Base-by-base conservation (phyloP, 768 basidiomycete genomes). In the Boletus pseudo-olivaceus region DNA sequence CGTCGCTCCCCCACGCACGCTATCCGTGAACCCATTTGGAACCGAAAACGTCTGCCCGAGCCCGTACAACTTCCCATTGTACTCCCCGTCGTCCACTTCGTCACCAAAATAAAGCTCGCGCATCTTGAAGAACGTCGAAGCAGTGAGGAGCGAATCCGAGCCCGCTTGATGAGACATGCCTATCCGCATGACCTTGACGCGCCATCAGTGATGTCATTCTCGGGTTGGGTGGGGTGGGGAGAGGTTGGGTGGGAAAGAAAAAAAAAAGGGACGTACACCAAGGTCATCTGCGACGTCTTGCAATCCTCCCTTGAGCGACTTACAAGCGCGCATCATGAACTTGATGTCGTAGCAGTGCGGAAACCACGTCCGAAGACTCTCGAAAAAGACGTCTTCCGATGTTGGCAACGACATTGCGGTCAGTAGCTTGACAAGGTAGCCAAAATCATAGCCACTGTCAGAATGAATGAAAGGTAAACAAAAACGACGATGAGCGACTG, bases 281-380 rank as follows among this genome's bases (percentile, higher is more conserved):
- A 98, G 85, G 64, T 95, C 93, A 63, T 98, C 94, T 39, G 96
- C 95, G 29, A 98, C 89, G 58, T 98, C 93, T 70, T 98, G 95
- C 49, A 99, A 73, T 8, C 95, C 95, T 66, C 94, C 91, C 59
- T 90, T 79, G 50, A 88, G 79, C 37, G 77, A 80, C 71, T 94
- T 94, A 54, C 84, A 88, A 57, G 81, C 83, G 62, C 92, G 85
- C 85, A 96, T 93, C 72, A 99, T 82, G 72, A 88, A 93, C 73
- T 98, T 99, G 79, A 98, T 93, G 72, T 99, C 97, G 71, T 97
- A 98, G 42, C 97, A 87, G 41, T 84, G 86, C 0, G 96, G 96
- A 72, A 99, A 98, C 96, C 97, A 98, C 59, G 83, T 86, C 55
- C 76, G 80, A 30, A 98, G 78, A 43, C 88, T 82, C 43, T 90